Conservation (phyloP, 2,329 filamentous ascomycete species). For the Fusarium nodosum region DNA sequence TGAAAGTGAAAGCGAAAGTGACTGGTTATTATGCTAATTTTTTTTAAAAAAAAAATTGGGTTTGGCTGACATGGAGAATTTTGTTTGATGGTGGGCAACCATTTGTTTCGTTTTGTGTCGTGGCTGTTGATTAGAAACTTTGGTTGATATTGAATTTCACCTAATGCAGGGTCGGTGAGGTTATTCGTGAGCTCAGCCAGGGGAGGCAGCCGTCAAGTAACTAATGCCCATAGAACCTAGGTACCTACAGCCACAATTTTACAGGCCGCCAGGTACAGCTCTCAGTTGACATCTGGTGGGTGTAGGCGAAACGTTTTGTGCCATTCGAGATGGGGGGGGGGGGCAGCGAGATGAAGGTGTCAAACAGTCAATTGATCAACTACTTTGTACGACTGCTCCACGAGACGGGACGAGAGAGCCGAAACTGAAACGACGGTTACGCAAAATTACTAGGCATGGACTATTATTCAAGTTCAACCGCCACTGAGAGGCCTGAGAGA, state of each 20-base stretch:
- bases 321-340: conserved; percentile 18
- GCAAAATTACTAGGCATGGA: neutral
- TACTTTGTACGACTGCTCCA: conserved; percentile 19
- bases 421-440: conserved; percentile 17
- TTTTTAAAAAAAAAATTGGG: too few relatives aligned
- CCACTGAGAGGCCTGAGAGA: conserved; percentile 24
- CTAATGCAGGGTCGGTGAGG: conserved; percentile 27
- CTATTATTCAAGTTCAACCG: conserved; percentile 7
- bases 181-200: conserved; percentile 11
- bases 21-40: too few relatives aligned
- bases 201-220: conserved; percentile 2
- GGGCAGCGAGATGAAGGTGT: conserved; percentile 23
- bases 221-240: too few relatives aligned
- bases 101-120: neutral
- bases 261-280: conserved; percentile 17
- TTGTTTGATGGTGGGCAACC: neutral
- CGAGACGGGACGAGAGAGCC: conserved; percentile 31
- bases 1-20: neutral
- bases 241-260: conserved; percentile 8
- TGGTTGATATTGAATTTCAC: conserved; percentile 12
- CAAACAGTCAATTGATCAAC: neutral
- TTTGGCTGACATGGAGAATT: neutral
- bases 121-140: conserved; percentile 1
- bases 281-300: neutral
- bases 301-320: conserved; percentile 30